Evolutionary conservation across 345 rosid genomes (phyloP).

Genomic region (Eucalyptus regnans): DNA sequence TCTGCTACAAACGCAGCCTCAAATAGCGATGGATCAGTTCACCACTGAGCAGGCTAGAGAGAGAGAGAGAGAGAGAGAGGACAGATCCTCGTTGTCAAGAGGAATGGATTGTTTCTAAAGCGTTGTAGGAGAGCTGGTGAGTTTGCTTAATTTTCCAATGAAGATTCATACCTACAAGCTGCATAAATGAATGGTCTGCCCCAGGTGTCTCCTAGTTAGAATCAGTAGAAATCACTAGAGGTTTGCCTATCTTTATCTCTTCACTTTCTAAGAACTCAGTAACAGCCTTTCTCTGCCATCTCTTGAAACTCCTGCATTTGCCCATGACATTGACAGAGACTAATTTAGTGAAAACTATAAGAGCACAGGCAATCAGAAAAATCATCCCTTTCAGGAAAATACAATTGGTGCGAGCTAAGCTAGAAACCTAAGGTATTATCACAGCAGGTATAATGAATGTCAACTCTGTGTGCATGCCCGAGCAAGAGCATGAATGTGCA

Average conservation of each 20-base stretch:
- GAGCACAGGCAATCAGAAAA: neutral
- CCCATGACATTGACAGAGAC: neutral
- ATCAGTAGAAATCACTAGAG: constrained; percentile 30
- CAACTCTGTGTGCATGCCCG: neutral
- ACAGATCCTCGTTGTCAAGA: neutral
- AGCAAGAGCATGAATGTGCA: neutral
- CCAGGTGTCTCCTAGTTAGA: neutral
- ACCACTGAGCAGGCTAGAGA: neutral
- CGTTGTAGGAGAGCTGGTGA: neutral
- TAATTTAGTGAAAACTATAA: neutral
- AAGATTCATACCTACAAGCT: neutral
- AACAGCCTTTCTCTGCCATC: constrained; percentile 81
- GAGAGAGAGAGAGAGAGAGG: neutral
- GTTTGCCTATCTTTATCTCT: constrained; percentile 48
- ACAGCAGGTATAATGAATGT: neutral
- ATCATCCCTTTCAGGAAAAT: neutral
- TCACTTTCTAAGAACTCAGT: constrained; percentile 41
- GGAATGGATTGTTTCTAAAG: neutral
- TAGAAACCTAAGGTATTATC: neutral
- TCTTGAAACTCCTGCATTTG: constrained; percentile 62
- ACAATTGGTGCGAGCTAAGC: neutral
- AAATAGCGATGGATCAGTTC: neutral
- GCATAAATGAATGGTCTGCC: neutral
- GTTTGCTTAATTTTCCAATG: neutral
- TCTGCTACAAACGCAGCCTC: neutral